Conservation (phyloP, 768 basidiomycete genomes). For the Amanita molliuscula region DNA sequence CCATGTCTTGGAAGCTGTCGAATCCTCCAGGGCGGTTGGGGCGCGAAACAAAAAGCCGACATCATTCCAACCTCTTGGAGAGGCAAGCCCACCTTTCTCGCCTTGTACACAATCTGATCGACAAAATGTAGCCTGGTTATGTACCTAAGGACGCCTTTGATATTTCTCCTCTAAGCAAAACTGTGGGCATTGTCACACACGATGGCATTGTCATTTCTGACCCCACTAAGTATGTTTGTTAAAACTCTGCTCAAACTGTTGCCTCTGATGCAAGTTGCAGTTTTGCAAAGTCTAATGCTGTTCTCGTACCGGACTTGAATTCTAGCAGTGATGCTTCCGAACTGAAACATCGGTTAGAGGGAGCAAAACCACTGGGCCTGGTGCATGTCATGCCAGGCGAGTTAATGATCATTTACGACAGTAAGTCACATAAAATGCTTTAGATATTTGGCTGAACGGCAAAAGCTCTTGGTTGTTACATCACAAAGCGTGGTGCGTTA, state of each 20-base stretch:
- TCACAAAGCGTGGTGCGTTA: constrained; percentile 60
- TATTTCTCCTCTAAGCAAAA: constrained; percentile 49
- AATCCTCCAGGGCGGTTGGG: constrained; percentile 23
- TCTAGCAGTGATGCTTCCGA: constrained; percentile 28
- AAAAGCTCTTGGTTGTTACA: constrained; percentile 66
- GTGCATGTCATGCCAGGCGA: constrained; percentile 44
- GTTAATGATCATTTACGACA: constrained; percentile 65
- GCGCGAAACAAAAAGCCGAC: constrained; percentile 25
- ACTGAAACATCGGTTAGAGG: constrained; percentile 51
- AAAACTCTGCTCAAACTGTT: not conserved
- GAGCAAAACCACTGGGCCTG: constrained; percentile 56
- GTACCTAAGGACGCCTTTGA: constrained; percentile 64
- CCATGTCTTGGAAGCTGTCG: constrained; percentile 48
- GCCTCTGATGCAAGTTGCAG: constrained; percentile 15
- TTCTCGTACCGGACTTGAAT: constrained; percentile 52
- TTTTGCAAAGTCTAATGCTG: constrained; percentile 27
- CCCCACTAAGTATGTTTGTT: constrained; percentile 48
- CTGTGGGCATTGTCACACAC: constrained; percentile 54
- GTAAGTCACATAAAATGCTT: constrained; percentile 26
- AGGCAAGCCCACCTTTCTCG: constrained; percentile 28
- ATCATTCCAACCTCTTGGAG: constrained; percentile 55
- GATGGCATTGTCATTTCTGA: constrained; percentile 58
- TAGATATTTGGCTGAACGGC: constrained; percentile 3
- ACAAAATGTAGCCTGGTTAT: constrained; percentile 44
- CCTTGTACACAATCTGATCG: not conserved